Base-by-base conservation (phyloP, 495 filamentous ascomycete species). In the Podospora australis region DNA sequence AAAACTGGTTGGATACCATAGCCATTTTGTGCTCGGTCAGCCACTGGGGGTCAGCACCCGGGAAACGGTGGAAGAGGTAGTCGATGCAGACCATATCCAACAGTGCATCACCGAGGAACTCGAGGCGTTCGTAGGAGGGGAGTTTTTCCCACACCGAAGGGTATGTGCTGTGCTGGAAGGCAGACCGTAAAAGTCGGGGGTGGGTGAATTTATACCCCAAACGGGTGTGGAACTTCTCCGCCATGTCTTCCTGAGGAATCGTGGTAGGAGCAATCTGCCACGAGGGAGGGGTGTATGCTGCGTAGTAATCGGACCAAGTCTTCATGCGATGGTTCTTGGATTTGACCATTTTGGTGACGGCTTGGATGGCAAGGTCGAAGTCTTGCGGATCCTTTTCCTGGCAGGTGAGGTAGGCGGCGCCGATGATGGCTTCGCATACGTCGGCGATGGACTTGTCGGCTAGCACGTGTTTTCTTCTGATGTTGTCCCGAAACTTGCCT, bases 11-110 rank as follows among this genome's bases (percentile, higher is more conserved):
- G 11, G 90, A 95, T 2, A 92, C 91, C 90, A 98, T 95, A 8
- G 94, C 90, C 89, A 95, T 96, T 76, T 96, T 98, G 71, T 98
- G 94, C 68, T 98, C 92, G 1, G 92, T 98, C 25, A 98, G 77
- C 92, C 92, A 98, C 62, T 96, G 90, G 1, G 92, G 91, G 60
- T 96, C 90, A 49, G 81, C 81, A 36, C 79, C 74, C 0, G 89
- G 88, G 60, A 84, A 87, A 9, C 73, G 74, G 50, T 81, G 68
- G 64, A 86, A 98, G 14, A 98, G 69, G 51, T 86, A 78, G 44
- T 88, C 82, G 45, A 98, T 79, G 57, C 83, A 88, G 39, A 78
- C 84, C 81, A 95, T 87, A 58, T 98, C 92, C 2, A 95, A 77
- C 13, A 98, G 72, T 2, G 91, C 77, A 58, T 98, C 92, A 3